phyloP scores from a whole-genome alignment of 768 basidiomycete species.

The Phlegmacium glaucopus region DNA sequence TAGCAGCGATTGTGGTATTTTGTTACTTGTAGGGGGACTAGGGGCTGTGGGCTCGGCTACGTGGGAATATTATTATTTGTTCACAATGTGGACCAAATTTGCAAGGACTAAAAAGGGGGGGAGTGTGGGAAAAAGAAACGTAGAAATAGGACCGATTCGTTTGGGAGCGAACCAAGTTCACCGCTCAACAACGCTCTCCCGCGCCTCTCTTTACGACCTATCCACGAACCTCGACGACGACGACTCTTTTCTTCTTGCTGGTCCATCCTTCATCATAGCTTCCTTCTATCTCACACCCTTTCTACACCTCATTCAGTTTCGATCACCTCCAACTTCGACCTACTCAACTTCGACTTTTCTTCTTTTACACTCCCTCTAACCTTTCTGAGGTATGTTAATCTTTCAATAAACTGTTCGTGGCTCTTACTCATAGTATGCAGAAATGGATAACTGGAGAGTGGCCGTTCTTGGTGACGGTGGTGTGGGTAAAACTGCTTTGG shows the following conservation, averaged over 20 bases:
- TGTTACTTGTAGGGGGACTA: too few species aligned
- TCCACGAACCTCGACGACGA: conserved; percentile 69
- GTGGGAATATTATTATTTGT: conserved; percentile 5
- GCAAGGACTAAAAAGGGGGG: conserved; percentile 6
- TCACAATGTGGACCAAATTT: conserved; percentile 2
- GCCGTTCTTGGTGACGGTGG: conserved; percentile 96
- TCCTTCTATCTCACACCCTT: conserved; percentile 27
- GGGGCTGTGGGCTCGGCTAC: neutral
- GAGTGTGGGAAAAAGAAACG: conserved; percentile 15
- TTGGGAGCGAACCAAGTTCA: conserved; percentile 28
- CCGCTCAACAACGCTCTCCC: conserved; percentile 30
- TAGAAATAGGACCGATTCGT: conserved; percentile 35
- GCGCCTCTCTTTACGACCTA: conserved; percentile 55
- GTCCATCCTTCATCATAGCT: conserved; percentile 29
- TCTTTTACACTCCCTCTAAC: conserved; percentile 2
- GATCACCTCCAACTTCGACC: conserved; percentile 28
- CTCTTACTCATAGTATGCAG: conserved; percentile 18
- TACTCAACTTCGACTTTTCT: conserved; percentile 8
- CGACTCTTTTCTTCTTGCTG: conserved; percentile 38
- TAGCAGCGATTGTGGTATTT: too few species aligned
- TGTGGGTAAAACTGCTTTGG: conserved; percentile 95
- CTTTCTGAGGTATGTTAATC: conserved; percentile 4
- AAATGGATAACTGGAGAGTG: conserved; percentile 94
- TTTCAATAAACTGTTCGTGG: conserved; percentile 1
- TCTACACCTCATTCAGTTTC: conserved; percentile 20